These are phyloP conservation scores for Colletotrichum sp. DNA, from an alignment of 2,329 filamentous ascomycete species.

Conservation along the genomic window DNA sequence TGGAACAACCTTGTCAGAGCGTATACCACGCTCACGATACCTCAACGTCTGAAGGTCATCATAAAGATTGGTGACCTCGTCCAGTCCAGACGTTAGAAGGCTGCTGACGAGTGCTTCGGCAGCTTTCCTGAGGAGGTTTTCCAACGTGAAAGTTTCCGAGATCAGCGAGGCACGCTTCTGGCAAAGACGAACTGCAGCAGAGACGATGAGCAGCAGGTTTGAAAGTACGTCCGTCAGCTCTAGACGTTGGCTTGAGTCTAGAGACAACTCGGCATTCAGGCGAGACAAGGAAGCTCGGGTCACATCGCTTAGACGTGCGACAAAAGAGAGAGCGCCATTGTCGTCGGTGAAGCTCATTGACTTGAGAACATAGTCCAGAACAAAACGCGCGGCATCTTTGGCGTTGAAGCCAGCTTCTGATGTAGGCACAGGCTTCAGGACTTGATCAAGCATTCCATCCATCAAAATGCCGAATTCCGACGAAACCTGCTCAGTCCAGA, in stretches of 20 bases:
- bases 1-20: slow-evolving; percentile 45
- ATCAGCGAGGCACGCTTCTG: slow-evolving; percentile 35
- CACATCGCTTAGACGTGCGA: slow-evolving; percentile 47
- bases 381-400: slow-evolving; percentile 39
- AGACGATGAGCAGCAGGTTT: slow-evolving; percentile 40
- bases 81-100: slow-evolving; percentile 48
- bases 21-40: slow-evolving; percentile 57
- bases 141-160: slow-evolving; percentile 46
- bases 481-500: slow-evolving; percentile 63
- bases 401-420: slow-evolving; percentile 13
- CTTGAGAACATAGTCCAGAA: slow-evolving; percentile 52
- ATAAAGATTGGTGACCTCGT: slow-evolving; percentile 51
- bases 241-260: slow-evolving; percentile 26
- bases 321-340: slow-evolving; percentile 43
- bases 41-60: slow-evolving; percentile 49
- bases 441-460: slow-evolving; percentile 60
- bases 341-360: slow-evolving; percentile 43
- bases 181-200: slow-evolving; percentile 44
- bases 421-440: slow-evolving; percentile 15
- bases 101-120: slow-evolving; percentile 40
- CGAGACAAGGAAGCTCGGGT: slow-evolving; percentile 40
- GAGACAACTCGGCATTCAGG: slow-evolving; percentile 27
- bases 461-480: slow-evolving; percentile 67
- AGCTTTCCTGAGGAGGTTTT: slow-evolving; percentile 52
- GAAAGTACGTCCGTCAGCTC: slow-evolving; percentile 40